Base-by-base conservation (phyloP, 768 basidiomycete genomes). In the Rhodotorula kratochvilovae region DNA sequence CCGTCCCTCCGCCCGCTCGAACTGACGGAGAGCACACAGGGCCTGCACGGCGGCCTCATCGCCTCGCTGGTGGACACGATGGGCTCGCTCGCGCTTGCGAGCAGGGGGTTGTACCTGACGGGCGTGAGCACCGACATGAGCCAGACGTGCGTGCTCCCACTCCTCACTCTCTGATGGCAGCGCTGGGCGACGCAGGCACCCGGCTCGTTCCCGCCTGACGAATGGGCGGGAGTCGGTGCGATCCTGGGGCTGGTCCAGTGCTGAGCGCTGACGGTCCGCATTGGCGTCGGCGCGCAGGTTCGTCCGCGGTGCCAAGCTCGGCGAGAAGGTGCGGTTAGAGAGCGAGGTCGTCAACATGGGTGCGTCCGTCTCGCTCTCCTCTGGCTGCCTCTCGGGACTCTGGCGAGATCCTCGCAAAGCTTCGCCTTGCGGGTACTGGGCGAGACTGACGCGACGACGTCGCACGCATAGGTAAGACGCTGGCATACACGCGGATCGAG, bases 41-140 rank as follows among this genome's bases (percentile, higher is more conserved):
- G 65, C 15, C 63, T 77, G 4, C 77, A 77, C 51, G 77, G 77
- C 23, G 77, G 77, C 3, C 5, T 77, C 31, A 76, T 76, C 53
- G 68, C 70, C 8, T 63, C 63, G 4, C 56, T 78, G 7, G 72
- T 76, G 12, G 77, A 78, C 53, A 78, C 74, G 19, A 68, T 73
- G 60, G 77, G 77, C 3, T 62, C 57, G 5, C 61, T 78, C n/a
- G 71, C 76, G 11, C 58, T 78, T 29, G 64, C 71, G 10, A 57
- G 72, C 27, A 55, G 57, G 51, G 77, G 77, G 8, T 31, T 78
- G 57, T 75, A 64, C 64, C 58, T 71, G 66, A 75, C 73, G 1
- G 73, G 70, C 15, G 73, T 59, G 25, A 43, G 39, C n/a, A 59
- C 36, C 27, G 58, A 59, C 42, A 59, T 59, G 58, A 42, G 25